Percentiles rank a stretch among this genome's conserved stretches.
Evolutionary conservation across 306 rosid species (phyloP).

Genomic region (Arachis hypogaea): DNA sequence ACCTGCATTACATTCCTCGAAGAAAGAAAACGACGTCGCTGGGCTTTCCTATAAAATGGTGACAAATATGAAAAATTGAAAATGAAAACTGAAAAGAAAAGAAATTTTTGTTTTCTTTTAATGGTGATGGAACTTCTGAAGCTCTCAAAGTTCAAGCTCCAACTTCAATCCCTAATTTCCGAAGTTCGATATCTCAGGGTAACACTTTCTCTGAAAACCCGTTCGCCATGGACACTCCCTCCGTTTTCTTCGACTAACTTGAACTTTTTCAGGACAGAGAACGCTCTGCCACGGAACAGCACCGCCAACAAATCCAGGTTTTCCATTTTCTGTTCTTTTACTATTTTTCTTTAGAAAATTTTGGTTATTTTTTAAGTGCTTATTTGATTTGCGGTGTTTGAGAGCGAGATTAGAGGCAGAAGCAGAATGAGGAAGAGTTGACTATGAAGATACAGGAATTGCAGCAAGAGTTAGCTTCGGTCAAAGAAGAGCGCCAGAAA

Average conservation of each 20-base stretch:
- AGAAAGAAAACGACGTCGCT: no score
- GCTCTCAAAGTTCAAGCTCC: slow-evolving; percentile 79
- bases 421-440: slow-evolving; percentile 69
- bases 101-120: no score
- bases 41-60: no score
- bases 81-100: no score
- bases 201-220: slow-evolving; percentile 28
- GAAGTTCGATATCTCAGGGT: slow-evolving; percentile 81
- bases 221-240: neutral
- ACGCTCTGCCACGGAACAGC: slow-evolving; percentile 63
- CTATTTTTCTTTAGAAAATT: neutral
- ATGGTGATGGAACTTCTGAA: slow-evolving; percentile 64
- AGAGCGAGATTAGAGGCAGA: slow-evolving; percentile 59
- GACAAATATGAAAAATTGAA: no score
- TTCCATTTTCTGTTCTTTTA: neutral
- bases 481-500: slow-evolving; percentile 59
- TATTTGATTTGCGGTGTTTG: slow-evolving; percentile 33
- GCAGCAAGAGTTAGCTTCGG: slow-evolving; percentile 58
- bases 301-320: slow-evolving; percentile 61
- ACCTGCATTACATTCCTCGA: no score
- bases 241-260: slow-evolving; percentile 29
- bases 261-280: slow-evolving; percentile 67
- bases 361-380: neutral
- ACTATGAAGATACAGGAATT: slow-evolving; percentile 62
- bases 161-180: slow-evolving; percentile 60